Evolutionary conservation across 2,329 filamentous ascomycete genomes (phyloP).

Genomic region (Colletotrichum sp.): DNA sequence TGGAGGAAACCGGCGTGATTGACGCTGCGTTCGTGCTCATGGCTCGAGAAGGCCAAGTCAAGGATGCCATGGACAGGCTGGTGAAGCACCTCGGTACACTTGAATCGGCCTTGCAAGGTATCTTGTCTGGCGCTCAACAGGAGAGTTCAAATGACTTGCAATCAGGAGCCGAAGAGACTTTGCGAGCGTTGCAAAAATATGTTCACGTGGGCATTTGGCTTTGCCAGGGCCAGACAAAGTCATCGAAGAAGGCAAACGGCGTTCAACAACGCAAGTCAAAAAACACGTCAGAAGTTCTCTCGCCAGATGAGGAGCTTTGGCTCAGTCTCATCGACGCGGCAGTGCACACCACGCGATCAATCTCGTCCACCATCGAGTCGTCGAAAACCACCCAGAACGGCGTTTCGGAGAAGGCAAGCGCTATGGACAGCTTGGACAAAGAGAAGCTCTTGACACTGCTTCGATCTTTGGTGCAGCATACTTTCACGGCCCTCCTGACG

Average conservation of each 20-base stretch:
- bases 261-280: slow-evolving; percentile 57
- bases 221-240: slow-evolving; percentile 83
- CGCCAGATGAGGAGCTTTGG: slow-evolving; percentile 63
- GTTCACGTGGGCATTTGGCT: slow-evolving; percentile 94
- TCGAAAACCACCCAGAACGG: slow-evolving; percentile 17
- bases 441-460: slow-evolving; percentile 70
- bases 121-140: slow-evolving; percentile 67
- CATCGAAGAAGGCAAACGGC: slow-evolving; percentile 47
- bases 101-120: slow-evolving; percentile 76
- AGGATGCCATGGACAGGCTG: slow-evolving; percentile 83
- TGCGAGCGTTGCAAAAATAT: slow-evolving; percentile 85
- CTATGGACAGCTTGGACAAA: slow-evolving; percentile 48
- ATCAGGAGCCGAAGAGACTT: slow-evolving; percentile 73
- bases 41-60: slow-evolving; percentile 84
- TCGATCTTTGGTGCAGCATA: slow-evolving; percentile 83
- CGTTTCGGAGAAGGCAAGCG: slow-evolving; percentile 25
- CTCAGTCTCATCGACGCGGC: slow-evolving; percentile 64
- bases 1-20: slow-evolving; percentile 88
- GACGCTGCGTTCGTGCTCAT: slow-evolving; percentile 93
- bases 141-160: slow-evolving; percentile 57
- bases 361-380: slow-evolving; percentile 61
- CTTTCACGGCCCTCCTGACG: slow-evolving; percentile 84
- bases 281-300: slow-evolving; percentile 47
- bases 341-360: slow-evolving; percentile 67
- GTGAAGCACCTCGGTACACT: slow-evolving; percentile 81